Base-by-base conservation (phyloP, 1,284 basidiomycete species). In the Trametes pubescens region DNA sequence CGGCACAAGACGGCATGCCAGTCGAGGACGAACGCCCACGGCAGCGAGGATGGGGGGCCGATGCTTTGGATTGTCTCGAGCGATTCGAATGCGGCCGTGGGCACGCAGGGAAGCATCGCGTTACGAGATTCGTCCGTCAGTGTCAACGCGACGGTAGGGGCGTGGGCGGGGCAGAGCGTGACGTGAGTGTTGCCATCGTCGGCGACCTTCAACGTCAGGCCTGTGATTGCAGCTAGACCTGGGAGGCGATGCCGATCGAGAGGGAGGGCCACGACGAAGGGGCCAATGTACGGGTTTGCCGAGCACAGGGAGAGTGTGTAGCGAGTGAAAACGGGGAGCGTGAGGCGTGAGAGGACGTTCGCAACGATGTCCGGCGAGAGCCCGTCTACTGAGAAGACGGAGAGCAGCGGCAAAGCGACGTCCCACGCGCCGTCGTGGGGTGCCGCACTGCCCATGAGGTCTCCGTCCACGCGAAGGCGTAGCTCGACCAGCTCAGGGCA, bases 401-500 rank as follows among this genome's bases (percentile, higher is more conserved):
- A 35, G 29, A 51, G 32, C 18, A 26, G n/a, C 18, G 49, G 49
- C 6, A 51, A 21, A 5, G 22, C 10, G 32, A 51, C 49, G 8
- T 34, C 49, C 49, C 49, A 35, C 21, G 49, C 22, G 32, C 49
- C n/a, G 29, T 51, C 49, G 2, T n/a, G 14, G 32, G 49, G 32
- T 2, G 32, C 14, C 11, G 34, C 24, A 32, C 18, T 18, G 32
- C 7, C 49, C 18, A 9, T 21, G 18, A 51, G 49, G 10, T 47
- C 44, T 7, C n/a, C 32, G 10, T 32, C 32, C 6, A 59, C 29
- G 7, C 38, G 26, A 4, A 59, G 51, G 24, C 51, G n/a, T 9
- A 59, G 29, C 10, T 34, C 26, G 4, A 44, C 40, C 18, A 59
- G 58, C 44, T 46, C 51, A 16, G 58, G 58, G 51, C 58, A 59